These are phyloP conservation scores for Pythium grandisporangium DNA, from an alignment of 352 stramenopile genomes.

Conservation along the genomic window DNA sequence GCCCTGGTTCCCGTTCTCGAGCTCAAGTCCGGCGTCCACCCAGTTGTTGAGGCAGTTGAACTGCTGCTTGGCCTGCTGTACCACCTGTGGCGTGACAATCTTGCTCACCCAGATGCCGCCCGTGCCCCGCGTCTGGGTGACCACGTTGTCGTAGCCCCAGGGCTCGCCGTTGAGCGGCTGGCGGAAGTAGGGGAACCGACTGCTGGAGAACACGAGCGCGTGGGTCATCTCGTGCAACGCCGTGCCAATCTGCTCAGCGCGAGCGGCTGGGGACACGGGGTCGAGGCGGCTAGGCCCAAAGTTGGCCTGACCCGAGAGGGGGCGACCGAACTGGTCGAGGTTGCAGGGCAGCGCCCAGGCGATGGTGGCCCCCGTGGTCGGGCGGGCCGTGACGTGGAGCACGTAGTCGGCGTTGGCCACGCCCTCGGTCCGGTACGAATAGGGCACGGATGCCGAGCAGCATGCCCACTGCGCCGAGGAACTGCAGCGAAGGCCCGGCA, in stretches of 20 bases:
- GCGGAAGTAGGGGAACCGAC: constrained; percentile 49
- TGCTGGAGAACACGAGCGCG: constrained; percentile 63
- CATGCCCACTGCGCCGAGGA: constrained; percentile 48
- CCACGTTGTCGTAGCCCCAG: constrained; percentile 62
- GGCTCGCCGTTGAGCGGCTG: constrained; percentile 43
- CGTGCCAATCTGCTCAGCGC: constrained; percentile 57
- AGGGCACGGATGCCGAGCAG: constrained; percentile 37
- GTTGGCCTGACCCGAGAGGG: constrained; percentile 77
- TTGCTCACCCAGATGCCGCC: constrained; percentile 59
- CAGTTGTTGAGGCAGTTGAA: constrained; percentile 74
- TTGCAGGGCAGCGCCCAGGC: constrained; percentile 78
- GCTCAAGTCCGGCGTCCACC: constrained; percentile 43
- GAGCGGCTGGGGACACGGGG: constrained; percentile 24
- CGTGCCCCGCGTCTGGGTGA: constrained; percentile 26
- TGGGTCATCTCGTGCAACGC: constrained; percentile 80
- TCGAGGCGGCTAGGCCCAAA: constrained; percentile 62
- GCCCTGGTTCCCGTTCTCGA: constrained; percentile 65
- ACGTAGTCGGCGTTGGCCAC: constrained; percentile 67
- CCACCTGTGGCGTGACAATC: constrained; percentile 64
- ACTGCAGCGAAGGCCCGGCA: constrained; percentile 40
- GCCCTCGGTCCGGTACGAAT: constrained; percentile 31
- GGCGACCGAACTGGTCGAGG: constrained; percentile 63
- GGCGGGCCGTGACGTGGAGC: constrained; percentile 65
- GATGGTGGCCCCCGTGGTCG: constrained; percentile 57
- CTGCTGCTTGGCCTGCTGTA: constrained; percentile 54